These are phyloP conservation scores for Oryza officinalis DNA, from an alignment of 176 grass and related monocot species.

Conservation along the genomic window DNA sequence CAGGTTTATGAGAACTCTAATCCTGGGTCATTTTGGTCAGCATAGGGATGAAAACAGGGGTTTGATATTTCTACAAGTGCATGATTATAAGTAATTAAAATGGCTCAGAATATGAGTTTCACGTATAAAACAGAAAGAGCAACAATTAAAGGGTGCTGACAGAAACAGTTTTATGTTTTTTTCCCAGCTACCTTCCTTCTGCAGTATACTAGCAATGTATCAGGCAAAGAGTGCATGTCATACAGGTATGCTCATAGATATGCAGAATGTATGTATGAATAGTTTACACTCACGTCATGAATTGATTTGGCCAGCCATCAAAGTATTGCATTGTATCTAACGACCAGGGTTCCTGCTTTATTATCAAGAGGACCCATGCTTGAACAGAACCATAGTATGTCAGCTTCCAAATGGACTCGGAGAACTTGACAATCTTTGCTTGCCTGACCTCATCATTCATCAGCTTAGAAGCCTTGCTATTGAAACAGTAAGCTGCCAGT, in stretches of 20 bases:
- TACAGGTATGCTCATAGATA: neutral
- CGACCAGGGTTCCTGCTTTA: slow-evolving; percentile 85
- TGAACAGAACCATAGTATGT: slow-evolving; percentile 88
- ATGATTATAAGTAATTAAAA: neutral
- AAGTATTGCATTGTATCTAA: slow-evolving; percentile 85
- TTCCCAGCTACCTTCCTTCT: neutral
- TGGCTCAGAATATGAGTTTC: neutral
- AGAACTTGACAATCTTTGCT: slow-evolving; percentile 83
- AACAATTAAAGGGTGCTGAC: neutral
- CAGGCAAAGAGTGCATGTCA: neutral
- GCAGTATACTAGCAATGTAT: neutral
- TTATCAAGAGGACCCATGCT: slow-evolving; percentile 80
- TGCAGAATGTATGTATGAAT: slow-evolving; percentile 5
- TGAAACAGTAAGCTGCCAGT: slow-evolving; percentile 61
- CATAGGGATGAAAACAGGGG: slow-evolving; percentile 12
- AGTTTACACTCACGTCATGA: slow-evolving; percentile 56
- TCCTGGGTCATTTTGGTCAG: neutral
- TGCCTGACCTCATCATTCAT: slow-evolving; percentile 63
- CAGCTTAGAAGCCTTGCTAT: slow-evolving; percentile 52
- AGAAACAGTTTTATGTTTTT: neutral
- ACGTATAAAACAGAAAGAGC: neutral
- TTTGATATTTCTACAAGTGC: neutral
- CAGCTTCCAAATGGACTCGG: slow-evolving; percentile 99
- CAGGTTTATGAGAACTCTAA: neutral
- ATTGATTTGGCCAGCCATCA: slow-evolving; percentile 80